phyloP scores from a whole-genome alignment of 1,284 basidiomycete genomes.

The Gymnopus androsaceus region DNA sequence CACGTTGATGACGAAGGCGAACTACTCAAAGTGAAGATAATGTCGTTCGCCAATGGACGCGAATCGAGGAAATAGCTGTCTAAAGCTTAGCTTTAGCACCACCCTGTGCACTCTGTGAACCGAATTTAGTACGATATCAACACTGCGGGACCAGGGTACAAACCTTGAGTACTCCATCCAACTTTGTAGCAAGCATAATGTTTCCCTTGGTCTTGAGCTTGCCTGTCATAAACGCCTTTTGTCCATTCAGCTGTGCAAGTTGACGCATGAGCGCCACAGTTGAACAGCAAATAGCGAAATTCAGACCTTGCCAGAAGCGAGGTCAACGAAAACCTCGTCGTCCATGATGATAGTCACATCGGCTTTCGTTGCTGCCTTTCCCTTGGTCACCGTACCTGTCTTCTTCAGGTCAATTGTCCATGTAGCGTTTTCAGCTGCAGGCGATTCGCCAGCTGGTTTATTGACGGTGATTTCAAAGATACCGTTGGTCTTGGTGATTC shows the following conservation, averaged over 20 bases:
- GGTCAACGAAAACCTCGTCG: constrained; percentile 68
- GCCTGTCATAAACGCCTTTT: constrained; percentile 94
- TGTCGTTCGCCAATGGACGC: too few relatives aligned
- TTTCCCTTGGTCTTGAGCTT: constrained; percentile 86
- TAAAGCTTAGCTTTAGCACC: constrained; percentile 14
- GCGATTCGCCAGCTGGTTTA: constrained; percentile 44
- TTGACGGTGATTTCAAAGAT: constrained; percentile 89
- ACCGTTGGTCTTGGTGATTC: constrained; percentile 73
- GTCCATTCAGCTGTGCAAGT: constrained; percentile 67
- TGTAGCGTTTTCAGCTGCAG: constrained; percentile 70
- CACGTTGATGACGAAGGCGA: too few relatives aligned
- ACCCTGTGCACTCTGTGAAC: constrained; percentile 5
- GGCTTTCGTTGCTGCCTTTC: constrained; percentile 63
- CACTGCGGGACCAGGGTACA: constrained; percentile 20
- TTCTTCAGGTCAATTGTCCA: constrained; percentile 99
- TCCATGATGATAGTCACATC: constrained; percentile 79
- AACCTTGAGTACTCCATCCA: constrained; percentile 81
- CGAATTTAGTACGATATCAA: neutral
- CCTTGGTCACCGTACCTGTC: constrained; percentile 80
- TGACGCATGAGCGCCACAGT: neutral
- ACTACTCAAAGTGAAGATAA: too few relatives aligned
- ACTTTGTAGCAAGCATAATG: constrained; percentile 89
- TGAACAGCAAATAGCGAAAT: neutral
- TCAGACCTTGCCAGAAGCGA: constrained; percentile 70
- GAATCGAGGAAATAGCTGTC: neutral